Conservation (phyloP, 1,284 basidiomycete genomes). For the Irpex rosettiformis region DNA sequence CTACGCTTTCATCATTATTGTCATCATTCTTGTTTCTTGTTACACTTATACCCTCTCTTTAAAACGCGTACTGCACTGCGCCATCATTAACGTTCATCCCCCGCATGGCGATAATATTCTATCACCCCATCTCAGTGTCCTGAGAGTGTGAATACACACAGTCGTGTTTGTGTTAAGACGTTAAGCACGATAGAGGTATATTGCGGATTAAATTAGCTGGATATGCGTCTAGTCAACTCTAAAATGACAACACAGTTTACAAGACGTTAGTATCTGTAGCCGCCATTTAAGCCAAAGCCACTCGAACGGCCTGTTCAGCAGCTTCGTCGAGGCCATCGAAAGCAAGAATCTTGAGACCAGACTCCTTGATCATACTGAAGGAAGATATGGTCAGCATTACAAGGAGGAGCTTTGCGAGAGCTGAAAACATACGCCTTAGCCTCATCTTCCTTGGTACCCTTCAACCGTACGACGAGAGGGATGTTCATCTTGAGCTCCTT, state of each 20-base stretch:
- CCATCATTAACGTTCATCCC: background rate
- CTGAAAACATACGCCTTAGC: constrained; percentile 82
- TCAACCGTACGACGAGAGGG: constrained; percentile 91
- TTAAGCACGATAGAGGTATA: background rate
- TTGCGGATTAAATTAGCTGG: background rate
- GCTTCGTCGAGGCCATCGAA: constrained; percentile 87
- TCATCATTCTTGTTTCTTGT: constrained; percentile 16
- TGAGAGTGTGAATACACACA: background rate
- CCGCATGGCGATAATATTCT: background rate
- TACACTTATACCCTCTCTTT: constrained; percentile 17
- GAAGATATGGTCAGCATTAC: constrained; percentile 1
- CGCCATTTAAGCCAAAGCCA: constrained; percentile 39
- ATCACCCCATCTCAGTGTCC: background rate
- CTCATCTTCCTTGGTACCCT: constrained; percentile 95
- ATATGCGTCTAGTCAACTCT: constrained; percentile 1
- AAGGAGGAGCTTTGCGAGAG: background rate
- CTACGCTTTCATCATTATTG: constrained; percentile 12
- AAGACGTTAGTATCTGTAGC: background rate
- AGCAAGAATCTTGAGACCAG: constrained; percentile 89
- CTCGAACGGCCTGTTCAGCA: constrained; percentile 79
- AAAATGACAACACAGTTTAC: background rate
- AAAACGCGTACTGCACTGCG: background rate
- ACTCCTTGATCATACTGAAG: constrained; percentile 84
- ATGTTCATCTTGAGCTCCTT: constrained; percentile 86
- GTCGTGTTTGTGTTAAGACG: background rate